Evolutionary conservation across 768 basidiomycete species (phyloP).

Genomic region (Mycena floridula): DNA sequence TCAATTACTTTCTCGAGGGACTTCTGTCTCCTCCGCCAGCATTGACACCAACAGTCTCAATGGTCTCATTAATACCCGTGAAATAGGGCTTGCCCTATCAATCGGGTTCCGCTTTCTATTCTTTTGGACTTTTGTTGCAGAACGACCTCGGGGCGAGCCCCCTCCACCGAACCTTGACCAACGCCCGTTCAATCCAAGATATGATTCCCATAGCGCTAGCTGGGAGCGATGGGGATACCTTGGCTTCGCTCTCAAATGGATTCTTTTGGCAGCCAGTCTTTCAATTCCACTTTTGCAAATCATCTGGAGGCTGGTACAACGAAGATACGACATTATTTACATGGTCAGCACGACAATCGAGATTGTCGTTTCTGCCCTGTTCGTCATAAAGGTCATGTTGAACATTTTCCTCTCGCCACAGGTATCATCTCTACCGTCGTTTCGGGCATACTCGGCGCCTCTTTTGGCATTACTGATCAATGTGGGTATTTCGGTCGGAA

Average conservation of each 20-base stretch:
- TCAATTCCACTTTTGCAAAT: constrained; percentile 53
- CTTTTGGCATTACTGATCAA: constrained; percentile 48
- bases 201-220: constrained; percentile 44
- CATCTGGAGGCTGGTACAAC: constrained; percentile 47
- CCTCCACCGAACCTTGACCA: constrained; percentile 6
- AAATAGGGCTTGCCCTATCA: constrained; percentile 52
- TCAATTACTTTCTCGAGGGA: constrained; percentile 39
- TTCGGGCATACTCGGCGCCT: constrained; percentile 42
- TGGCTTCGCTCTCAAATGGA: constrained; percentile 48
- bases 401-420: constrained; percentile 45
- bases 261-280: constrained; percentile 37
- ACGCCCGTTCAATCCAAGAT: constrained; percentile 12
- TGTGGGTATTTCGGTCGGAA: constrained; percentile 47
- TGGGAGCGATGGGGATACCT: constrained; percentile 62
- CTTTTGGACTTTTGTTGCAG: constrained; percentile 61
- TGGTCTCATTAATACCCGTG: constrained; percentile 46
- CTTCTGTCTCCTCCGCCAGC: constrained; percentile 16
- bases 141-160: constrained; percentile 43
- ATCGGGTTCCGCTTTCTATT: constrained; percentile 57
- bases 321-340: constrained; percentile 44
- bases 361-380: constrained; percentile 49
- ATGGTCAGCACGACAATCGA: constrained; percentile 52
- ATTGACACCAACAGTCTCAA: constrained; percentile 19
- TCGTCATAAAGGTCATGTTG: constrained; percentile 56
- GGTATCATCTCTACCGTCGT: constrained; percentile 32